A percentile compares a stretch with the other conserved stretches of the same genome.
Evolutionary conservation across 148 eudicot genomes (phyloP).

Genomic region (Polygonum maritimum): DNA sequence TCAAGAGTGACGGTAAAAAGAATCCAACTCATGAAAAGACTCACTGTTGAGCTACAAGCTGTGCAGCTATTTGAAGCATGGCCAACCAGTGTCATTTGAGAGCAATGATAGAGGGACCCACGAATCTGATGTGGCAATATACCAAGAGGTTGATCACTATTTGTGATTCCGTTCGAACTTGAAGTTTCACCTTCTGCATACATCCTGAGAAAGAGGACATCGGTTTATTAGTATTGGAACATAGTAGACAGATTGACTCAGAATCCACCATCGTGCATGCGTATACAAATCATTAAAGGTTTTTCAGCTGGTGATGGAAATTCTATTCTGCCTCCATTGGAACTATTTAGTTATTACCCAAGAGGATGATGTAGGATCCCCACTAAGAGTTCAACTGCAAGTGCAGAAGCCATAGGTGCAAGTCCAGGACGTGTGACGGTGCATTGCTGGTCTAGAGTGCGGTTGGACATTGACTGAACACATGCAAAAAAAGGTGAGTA

Average conservation of each 20-base stretch:
- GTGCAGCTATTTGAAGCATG: conserved; percentile 85
- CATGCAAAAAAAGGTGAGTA: conserved; percentile 3
- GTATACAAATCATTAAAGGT: neutral
- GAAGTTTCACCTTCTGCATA: conserved; percentile 71
- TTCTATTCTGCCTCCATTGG: neutral
- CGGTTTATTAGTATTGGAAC: neutral
- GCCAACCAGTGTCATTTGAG: conserved; percentile 91
- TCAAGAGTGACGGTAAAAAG: neutral
- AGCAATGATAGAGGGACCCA: conserved; percentile 81
- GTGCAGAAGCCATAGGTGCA: conserved; percentile 94
- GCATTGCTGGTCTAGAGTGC: conserved; percentile 95
- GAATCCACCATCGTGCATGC: neutral
- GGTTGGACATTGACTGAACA: conserved; percentile 80
- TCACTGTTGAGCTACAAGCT: conserved; percentile 75
- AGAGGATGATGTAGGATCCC: conserved; percentile 82
- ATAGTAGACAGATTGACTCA: neutral
- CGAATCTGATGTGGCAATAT: conserved; percentile 91
- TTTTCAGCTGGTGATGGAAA: neutral
- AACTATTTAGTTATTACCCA: conserved; percentile 33
- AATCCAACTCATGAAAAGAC: conserved; percentile 12
- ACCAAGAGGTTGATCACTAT: conserved; percentile 73
- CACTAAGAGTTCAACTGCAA: conserved; percentile 91
- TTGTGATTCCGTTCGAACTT: conserved; percentile 32
- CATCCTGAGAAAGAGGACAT: conserved; percentile 34
- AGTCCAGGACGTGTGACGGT: conserved; percentile 99